Conservation (phyloP, 2,329 filamentous ascomycete species). For the Ascochyta fabae region DNA sequence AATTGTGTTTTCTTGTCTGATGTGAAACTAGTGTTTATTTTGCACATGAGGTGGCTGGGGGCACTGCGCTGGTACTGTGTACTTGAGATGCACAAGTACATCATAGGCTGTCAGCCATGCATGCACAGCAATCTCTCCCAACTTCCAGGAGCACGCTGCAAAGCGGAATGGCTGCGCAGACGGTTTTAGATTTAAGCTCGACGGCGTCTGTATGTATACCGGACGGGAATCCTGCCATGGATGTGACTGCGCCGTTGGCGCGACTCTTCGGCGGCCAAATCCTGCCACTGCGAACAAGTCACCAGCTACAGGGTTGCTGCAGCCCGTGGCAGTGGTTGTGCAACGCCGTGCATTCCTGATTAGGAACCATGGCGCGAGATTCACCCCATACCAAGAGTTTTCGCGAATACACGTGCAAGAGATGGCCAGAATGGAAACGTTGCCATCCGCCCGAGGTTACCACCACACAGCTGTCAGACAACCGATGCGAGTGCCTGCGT, state of each 20-base stretch:
- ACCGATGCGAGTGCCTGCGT: slow-evolving; percentile 11
- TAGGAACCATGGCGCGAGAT: slow-evolving; percentile 18
- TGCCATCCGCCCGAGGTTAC: slow-evolving; percentile 3
- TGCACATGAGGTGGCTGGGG: slow-evolving; percentile 14
- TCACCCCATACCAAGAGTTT: neutral
- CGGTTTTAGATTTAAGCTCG: slow-evolving; percentile 26
- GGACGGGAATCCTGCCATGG: slow-evolving; percentile 28
- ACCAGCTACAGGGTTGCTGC: neutral
- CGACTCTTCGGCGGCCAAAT: slow-evolving; percentile 24
- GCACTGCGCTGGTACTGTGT: slow-evolving; percentile 9
- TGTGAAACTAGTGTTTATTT: slow-evolving; percentile 8
- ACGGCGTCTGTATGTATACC: slow-evolving; percentile 21
- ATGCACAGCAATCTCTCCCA: neutral
- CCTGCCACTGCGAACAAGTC: slow-evolving; percentile 19
- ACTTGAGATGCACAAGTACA: slow-evolving; percentile 22
- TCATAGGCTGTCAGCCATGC: slow-evolving; percentile 11
- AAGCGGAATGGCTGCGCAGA: slow-evolving; percentile 14
- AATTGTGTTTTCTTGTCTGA: neutral
- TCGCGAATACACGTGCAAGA: slow-evolving; percentile 3
- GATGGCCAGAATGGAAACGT: neutral
- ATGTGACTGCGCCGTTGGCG: slow-evolving; percentile 29
- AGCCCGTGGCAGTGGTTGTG: slow-evolving; percentile 18
- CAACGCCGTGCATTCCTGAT: slow-evolving; percentile 15
- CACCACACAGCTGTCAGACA: slow-evolving; percentile 10
- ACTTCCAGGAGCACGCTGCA: neutral